Percentiles rank a stretch among this genome's conserved stretches.
phyloP scores from a whole-genome alignment of 108 stramenopile species.

The Cylindrotheca fusiformis region DNA sequence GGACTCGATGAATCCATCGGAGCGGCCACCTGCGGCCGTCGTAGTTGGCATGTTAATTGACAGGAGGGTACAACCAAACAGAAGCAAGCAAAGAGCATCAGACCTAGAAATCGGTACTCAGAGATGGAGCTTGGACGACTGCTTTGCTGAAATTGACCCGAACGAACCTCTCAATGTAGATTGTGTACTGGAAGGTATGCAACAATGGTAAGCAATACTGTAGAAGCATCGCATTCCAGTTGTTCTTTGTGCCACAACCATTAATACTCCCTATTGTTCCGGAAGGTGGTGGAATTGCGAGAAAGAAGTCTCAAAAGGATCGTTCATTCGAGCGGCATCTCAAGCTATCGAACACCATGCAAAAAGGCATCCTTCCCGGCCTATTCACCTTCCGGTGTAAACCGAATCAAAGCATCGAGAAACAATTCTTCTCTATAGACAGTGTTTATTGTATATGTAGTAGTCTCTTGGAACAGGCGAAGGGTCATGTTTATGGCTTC shows the following conservation, averaged over 20 bases:
- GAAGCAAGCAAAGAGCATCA: conserved; percentile 54
- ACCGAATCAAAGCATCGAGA: no score
- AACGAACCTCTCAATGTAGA: conserved; percentile 82
- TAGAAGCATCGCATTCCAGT: background rate
- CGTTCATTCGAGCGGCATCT: conserved; percentile 54
- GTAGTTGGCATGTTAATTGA: conserved; percentile 81
- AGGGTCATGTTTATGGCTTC: no score
- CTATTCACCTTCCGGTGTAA: conserved; percentile 14
- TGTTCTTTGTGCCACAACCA: background rate
- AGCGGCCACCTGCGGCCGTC: conserved; percentile 49
- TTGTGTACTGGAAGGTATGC: conserved; percentile 71
- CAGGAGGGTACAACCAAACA: conserved; percentile 64
- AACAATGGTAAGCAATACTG: conserved; percentile 50
- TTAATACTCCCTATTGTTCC: background rate
- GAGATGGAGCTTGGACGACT: conserved; percentile 55
- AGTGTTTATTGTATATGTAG: no score
- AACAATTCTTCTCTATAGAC: no score
- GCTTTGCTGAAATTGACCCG: conserved; percentile 35
- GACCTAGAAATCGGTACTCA: conserved; percentile 27
- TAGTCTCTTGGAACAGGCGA: no score
- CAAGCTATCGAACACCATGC: conserved; percentile 58
- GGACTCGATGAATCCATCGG: conserved; percentile 28
- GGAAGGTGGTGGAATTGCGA: conserved; percentile 48
- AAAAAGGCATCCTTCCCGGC: conserved; percentile 60
- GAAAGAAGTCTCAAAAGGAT: conserved; percentile 15